These are phyloP conservation scores for Talaromyces trachyspermus DNA, from an alignment of 495 filamentous ascomycete species.

Conservation along the genomic window DNA sequence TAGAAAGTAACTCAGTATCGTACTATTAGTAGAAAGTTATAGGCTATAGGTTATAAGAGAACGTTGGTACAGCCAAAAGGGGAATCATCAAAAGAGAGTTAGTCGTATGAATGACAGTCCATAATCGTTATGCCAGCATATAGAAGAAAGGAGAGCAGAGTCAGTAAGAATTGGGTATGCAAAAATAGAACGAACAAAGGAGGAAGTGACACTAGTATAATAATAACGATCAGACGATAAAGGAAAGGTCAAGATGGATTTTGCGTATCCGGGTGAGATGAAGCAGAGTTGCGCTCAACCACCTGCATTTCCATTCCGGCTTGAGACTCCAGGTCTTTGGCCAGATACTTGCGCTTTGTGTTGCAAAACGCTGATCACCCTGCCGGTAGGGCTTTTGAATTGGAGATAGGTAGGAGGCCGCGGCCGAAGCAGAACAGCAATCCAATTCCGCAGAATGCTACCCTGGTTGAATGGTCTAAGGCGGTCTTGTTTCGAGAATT, in stretches of 20 bases:
- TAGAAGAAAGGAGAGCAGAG: neutral
- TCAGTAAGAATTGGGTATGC: neutral
- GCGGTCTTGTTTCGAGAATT: constrained; percentile 84
- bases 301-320: constrained; percentile 54
- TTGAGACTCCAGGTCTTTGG: constrained; percentile 44
- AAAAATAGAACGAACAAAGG: neutral
- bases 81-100: neutral
- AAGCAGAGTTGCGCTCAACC: constrained; percentile 19
- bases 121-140: neutral
- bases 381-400: constrained; percentile 71
- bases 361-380: constrained; percentile 80
- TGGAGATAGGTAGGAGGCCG: constrained; percentile 83
- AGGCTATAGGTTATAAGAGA: constrained; percentile 2
- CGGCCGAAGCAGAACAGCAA: constrained; percentile 72
- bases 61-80: constrained; percentile 4
- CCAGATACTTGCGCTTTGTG: constrained; percentile 48
- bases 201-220: neutral
- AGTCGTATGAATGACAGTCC: neutral
- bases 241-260: neutral
- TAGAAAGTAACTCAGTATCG: neutral
- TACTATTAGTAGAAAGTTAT: neutral
- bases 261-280: constrained; percentile 1
- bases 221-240: neutral
- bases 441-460: constrained; percentile 69
- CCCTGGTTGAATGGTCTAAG: constrained; percentile 86